Conservation (phyloP, 2,329 filamentous ascomycete genomes). For the Pseudogymnoascus destructans region DNA sequence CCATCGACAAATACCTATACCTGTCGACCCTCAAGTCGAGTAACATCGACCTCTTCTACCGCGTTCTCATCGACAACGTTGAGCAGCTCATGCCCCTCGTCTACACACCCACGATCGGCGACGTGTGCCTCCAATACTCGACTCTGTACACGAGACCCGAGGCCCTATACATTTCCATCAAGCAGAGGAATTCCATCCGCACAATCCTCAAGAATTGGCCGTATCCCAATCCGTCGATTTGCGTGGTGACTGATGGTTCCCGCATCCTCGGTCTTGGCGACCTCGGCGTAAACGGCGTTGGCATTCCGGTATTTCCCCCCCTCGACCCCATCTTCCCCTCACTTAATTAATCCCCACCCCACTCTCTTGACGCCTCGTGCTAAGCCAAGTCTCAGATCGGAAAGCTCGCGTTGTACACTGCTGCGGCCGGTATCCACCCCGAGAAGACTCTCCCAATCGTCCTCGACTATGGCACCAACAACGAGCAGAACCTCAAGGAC, state of each 20-base stretch:
- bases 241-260: constrained; percentile 91
- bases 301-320: constrained; percentile 61
- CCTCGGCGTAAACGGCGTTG: constrained; percentile 92
- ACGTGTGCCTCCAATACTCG: constrained; percentile 93
- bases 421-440: constrained; percentile 87
- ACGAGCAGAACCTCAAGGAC: constrained; percentile 52
- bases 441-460: constrained; percentile 65
- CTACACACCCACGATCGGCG: constrained; percentile 84
- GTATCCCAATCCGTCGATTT: constrained; percentile 79
- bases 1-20: constrained; percentile 75
- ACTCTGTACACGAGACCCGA: constrained; percentile 92
- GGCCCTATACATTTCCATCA: constrained; percentile 90
- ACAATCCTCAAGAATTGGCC: constrained; percentile 91
- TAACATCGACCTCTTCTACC: constrained; percentile 73
- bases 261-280: constrained; percentile 87
- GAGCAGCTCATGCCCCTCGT: constrained; percentile 71
- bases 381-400: constrained; percentile 45
- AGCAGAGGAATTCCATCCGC: constrained; percentile 80
- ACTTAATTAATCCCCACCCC: background rate
- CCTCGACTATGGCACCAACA: constrained; percentile 52
- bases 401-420: constrained; percentile 90
- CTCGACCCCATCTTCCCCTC: background rate
- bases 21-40: constrained; percentile 61
- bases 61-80: constrained; percentile 63
- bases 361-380: background rate